Conservation (phyloP, 176 grass and related monocot species). For the Aegilops sharonensis region DNA sequence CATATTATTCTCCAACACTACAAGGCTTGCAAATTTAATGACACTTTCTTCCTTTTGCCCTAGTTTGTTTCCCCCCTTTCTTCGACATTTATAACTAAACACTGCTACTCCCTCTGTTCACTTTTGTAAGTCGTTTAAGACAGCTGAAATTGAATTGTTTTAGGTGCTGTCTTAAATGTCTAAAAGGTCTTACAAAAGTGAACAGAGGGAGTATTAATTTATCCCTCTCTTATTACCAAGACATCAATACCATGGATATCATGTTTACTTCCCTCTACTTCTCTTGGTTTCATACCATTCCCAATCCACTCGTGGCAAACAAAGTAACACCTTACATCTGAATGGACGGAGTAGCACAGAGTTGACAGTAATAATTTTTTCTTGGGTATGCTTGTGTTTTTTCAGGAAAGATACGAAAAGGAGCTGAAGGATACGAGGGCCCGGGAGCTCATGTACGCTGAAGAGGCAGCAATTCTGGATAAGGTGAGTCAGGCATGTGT, state of each 20-base stretch:
- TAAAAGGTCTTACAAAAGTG: too few species aligned
- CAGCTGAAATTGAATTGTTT: too few species aligned
- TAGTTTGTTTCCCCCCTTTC: neutral
- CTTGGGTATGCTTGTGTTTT: slow-evolving; percentile 33
- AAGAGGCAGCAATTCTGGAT: slow-evolving; percentile 86
- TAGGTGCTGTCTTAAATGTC: too few species aligned
- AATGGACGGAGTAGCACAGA: neutral
- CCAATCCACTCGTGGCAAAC: neutral
- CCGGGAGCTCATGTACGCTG: slow-evolving; percentile 73
- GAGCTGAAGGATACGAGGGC: slow-evolving; percentile 89
- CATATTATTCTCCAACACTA: slow-evolving; percentile 1
- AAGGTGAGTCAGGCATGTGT: slow-evolving; percentile 40
- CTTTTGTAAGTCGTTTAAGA: too few species aligned
- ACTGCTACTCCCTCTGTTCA: neutral
- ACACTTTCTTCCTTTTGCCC: neutral
- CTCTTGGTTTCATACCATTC: slow-evolving; percentile 2
- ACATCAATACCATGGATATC: neutral
- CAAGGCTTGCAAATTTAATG: neutral
- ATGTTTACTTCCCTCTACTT: neutral
- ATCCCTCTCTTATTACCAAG: neutral
- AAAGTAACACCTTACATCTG: neutral
- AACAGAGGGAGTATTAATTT: neutral
- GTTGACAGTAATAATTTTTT: neutral
- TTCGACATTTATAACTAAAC: neutral
- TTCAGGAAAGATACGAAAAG: slow-evolving; percentile 91